Evolutionary conservation across 306 rosid species (phyloP).

Genomic region (Pyrus betulifolia): DNA sequence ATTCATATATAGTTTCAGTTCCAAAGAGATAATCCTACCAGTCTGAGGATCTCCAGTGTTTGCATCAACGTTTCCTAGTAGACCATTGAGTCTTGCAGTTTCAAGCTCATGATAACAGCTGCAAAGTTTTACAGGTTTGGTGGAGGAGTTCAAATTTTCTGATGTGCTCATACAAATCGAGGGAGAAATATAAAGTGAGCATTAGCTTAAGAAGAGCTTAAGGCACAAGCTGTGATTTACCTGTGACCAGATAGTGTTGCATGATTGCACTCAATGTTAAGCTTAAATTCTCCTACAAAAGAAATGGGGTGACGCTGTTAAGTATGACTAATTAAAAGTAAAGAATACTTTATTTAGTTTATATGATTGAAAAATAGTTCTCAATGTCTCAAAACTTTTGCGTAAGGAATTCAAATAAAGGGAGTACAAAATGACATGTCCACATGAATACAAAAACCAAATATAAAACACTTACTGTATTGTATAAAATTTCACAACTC

Average conservation of each 20-base stretch:
- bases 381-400: neutral
- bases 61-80: conserved; percentile 87
- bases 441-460: neutral
- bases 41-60: conserved; percentile 96
- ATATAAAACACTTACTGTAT: neutral
- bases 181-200: conserved; percentile 5
- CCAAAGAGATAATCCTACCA: conserved; percentile 27
- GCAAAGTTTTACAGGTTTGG: neutral
- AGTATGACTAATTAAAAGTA: neutral
- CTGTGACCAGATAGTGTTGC: conserved; percentile 97
- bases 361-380: neutral
- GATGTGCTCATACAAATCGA: neutral
- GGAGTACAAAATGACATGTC: neutral
- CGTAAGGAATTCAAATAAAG: neutral
- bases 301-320: conserved; percentile 7
- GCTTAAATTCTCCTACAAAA: conserved; percentile 74
- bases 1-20: neutral
- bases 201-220: neutral
- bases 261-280: conserved; percentile 95
- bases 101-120: conserved; percentile 97
- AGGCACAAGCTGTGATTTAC: conserved; percentile 25
- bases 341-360: no score
- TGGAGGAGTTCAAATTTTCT: conserved; percentile 7
- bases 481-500: neutral
- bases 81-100: conserved; percentile 86